A percentile compares a stretch with the other conserved stretches of the same genome.
Evolutionary conservation across 192 early-diverging fungal species (phyloP).

Genomic region (Gorgonomyces haynaldii): DNA sequence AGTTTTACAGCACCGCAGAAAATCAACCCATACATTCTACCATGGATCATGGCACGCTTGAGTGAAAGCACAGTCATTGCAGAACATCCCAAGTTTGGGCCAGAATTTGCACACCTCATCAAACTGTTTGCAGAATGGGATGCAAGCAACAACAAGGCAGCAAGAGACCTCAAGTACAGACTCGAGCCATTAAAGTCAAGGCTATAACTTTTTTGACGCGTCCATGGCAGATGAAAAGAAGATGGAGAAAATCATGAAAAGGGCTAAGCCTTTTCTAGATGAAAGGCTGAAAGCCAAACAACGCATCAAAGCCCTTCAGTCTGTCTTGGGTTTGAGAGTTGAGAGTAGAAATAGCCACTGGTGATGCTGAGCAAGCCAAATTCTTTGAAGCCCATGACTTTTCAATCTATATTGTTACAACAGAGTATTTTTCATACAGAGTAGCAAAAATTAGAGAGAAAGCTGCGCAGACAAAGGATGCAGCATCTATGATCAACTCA

Average conservation of each 20-base stretch:
- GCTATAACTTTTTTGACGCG: conserved; percentile 13
- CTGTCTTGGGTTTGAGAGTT: conserved; percentile 49
- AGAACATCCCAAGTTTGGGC: conserved; percentile 24
- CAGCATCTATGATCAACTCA: conserved; percentile 33
- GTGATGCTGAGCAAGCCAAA: conserved; percentile 59
- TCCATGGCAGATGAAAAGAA: conserved; percentile 34
- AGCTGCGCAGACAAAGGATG: conserved; percentile 37
- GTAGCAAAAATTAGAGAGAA: conserved; percentile 68
- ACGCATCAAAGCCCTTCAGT: conserved; percentile 49
- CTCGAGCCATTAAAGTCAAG: conserved; percentile 61
- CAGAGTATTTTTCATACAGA: conserved; percentile 55
- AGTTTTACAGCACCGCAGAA: conserved; percentile 52
- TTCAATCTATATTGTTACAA: conserved; percentile 54
- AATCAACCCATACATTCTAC: conserved; percentile 82
- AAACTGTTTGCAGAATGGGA: conserved; percentile 71
- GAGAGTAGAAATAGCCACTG: conserved; percentile 43
- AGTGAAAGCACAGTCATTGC: conserved; percentile 56
- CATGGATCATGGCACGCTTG: conserved; percentile 87
- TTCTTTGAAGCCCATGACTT: conserved; percentile 70
- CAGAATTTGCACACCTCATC: conserved; percentile 58
- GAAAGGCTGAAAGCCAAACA: conserved; percentile 64
- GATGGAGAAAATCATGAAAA: conserved; percentile 58
- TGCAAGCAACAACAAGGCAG: conserved; percentile 43
- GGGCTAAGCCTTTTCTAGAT: conserved; percentile 65
- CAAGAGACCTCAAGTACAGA: conserved; percentile 83